A percentile compares a stretch with the other conserved stretches of the same genome.
These are phyloP conservation scores for Rubia yunnanensis DNA, from an alignment of 257 asterid genomes.

Conservation along the genomic window DNA sequence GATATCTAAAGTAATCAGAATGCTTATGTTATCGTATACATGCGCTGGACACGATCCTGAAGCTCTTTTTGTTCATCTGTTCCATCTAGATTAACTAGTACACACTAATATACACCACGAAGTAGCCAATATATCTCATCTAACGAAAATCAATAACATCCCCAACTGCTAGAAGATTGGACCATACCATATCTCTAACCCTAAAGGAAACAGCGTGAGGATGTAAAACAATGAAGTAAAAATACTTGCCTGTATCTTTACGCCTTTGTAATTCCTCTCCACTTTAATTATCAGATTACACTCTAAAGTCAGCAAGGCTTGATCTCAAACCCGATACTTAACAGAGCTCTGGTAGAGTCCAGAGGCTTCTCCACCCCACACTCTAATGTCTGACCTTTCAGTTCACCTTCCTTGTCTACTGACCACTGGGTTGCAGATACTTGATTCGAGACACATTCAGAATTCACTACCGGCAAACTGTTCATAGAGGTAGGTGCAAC, in stretches of 20 bases:
- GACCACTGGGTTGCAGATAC: constrained; percentile 43
- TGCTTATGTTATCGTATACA: background rate
- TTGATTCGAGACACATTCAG: constrained; percentile 27
- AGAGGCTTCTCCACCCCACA: constrained; percentile 31
- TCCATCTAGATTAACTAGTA: constrained; percentile 5
- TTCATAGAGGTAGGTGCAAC: constrained; percentile 32
- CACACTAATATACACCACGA: constrained; percentile 8
- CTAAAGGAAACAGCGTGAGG: background rate
- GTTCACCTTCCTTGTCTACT: constrained; percentile 47
- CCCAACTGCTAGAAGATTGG: constrained; percentile 7
- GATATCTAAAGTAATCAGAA: background rate
- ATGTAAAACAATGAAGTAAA: constrained; percentile 11
- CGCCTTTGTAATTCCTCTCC: constrained; percentile 6
- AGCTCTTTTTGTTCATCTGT: constrained; percentile 5
- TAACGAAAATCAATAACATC: constrained; percentile 2
- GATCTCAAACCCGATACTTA: constrained; percentile 71
- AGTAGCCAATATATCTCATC: constrained; percentile 3
- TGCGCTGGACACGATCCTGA: background rate
- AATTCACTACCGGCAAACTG: constrained; percentile 20
- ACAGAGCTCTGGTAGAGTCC: constrained; percentile 50
- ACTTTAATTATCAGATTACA: constrained; percentile 1
- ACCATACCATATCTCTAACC: background rate
- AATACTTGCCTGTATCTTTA: constrained; percentile 11
- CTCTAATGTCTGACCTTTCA: constrained; percentile 40
- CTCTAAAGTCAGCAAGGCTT: constrained; percentile 51